phyloP scores from a whole-genome alignment of 768 basidiomycete species.

The Amanita inopinata region DNA sequence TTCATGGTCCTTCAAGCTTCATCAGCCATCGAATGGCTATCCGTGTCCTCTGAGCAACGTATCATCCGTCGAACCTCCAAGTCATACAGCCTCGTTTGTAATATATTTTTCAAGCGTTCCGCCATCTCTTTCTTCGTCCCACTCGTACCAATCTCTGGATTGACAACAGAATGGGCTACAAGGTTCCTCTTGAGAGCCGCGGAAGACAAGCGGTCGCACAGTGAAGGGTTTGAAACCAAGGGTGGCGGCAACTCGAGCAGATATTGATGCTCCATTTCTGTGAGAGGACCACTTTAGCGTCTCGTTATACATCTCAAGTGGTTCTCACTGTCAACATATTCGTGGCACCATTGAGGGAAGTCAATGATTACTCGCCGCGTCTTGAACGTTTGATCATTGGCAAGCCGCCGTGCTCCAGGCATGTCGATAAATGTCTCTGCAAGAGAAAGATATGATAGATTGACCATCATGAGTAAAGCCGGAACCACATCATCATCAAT shows the following conservation, averaged over 20 bases:
- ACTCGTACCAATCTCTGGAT: slow-evolving; percentile 31
- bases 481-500: slow-evolving; percentile 51
- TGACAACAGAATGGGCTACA: slow-evolving; percentile 39
- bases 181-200: slow-evolving; percentile 48
- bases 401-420: slow-evolving; percentile 40
- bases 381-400: slow-evolving; percentile 7
- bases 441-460: slow-evolving; percentile 41
- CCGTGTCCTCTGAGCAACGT: no score
- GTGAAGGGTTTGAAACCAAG: slow-evolving; percentile 33
- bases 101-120: slow-evolving; percentile 32
- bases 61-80: slow-evolving; percentile 16
- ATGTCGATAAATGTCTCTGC: slow-evolving; percentile 46
- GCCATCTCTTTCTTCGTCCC: slow-evolving; percentile 43
- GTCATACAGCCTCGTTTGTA: slow-evolving; percentile 40
- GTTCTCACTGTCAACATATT: slow-evolving; percentile 42
- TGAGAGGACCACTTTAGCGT: not conserved
- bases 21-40: no score
- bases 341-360: slow-evolving; percentile 41
- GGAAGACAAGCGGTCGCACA: slow-evolving; percentile 32
- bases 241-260: slow-evolving; percentile 37
- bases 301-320: not conserved
- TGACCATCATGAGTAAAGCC: slow-evolving; percentile 38
- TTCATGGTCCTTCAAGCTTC: no score
- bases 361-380: slow-evolving; percentile 24
- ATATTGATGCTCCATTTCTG: slow-evolving; percentile 41